Evolutionary conservation across 768 basidiomycete species (phyloP), one percentile per base, ranked within the genome.

Genomic region (Xerocomellus amylosporus): DNA sequence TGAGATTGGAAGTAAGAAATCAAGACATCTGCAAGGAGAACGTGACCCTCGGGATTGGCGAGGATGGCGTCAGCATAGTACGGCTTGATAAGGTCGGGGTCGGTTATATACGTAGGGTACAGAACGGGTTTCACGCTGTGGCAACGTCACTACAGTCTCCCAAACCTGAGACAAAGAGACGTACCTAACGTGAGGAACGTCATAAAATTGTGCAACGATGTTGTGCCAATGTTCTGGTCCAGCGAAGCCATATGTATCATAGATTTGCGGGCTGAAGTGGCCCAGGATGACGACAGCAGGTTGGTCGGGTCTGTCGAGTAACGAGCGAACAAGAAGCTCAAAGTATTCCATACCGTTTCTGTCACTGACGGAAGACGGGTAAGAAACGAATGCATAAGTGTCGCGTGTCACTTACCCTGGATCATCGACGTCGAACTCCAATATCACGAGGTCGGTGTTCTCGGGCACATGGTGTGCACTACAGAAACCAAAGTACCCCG

Each of bases 281-380:
- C 96, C 96, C n/a, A 99, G 84, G 54, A 98, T 80, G 61, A 99
- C 71, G 55, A 99, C 84, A 31, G 95, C 97, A 15, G 97, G 97
- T 56, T 88, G 82, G 61, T 97, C 93, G 2, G 88, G 90, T 26
- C 96, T 84, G 39, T 92, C 78, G 44, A 99, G 87, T 68, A 98
- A 79, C 4, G 94, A 95, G 30, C 97, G 90, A 55, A 98, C 79
- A 56, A 99, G 86, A 14, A 93, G 79, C 66, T 99, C 97, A 62
- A 96, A 98, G 71, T 93, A 83, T 31, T 90, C 87, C 73, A 87
- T 80, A 65, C 81, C 84, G 55, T 79, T 78, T 41, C 79, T 74
- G 60, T 90, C 87, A 39, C 91, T 93, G 64, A 37, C 20, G 12
- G 45, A 38, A 13, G 37, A 28, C 6, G 1, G 4, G 15, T 55